phyloP scores from a whole-genome alignment of 169 alveolate genomes.

The Plasmodium fragile region DNA sequence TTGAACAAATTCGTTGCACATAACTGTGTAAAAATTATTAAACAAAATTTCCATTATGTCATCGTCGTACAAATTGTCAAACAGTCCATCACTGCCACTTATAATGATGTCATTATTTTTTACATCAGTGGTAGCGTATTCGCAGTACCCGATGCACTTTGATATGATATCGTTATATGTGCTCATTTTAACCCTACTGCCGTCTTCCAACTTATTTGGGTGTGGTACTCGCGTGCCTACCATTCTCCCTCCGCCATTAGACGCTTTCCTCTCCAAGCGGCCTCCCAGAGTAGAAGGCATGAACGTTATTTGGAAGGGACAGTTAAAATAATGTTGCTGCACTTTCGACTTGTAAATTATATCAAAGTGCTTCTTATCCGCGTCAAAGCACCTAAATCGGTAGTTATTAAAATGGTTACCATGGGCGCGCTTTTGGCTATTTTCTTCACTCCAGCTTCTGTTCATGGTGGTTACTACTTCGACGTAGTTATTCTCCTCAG shows the following conservation, averaged over 20 bases:
- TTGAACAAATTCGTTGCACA: conserved; percentile 31
- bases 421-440: not conserved
- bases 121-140: conserved; percentile 31
- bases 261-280: not conserved
- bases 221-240: not conserved
- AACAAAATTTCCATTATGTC: conserved; percentile 58
- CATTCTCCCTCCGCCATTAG: not conserved
- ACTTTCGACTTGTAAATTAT: conserved; percentile 68
- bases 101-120: conserved; percentile 41
- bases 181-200: conserved; percentile 28
- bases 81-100: conserved; percentile 76
- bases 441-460: not conserved
- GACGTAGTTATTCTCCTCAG: not conserved
- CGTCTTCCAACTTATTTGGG: not conserved
- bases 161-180: conserved; percentile 47
- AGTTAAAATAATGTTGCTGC: conserved; percentile 76
- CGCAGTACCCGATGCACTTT: conserved; percentile 66
- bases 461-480: not conserved
- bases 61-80: conserved; percentile 73
- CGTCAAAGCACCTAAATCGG: conserved; percentile 23
- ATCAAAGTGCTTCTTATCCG: conserved; percentile 12
- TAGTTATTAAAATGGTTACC: conserved; percentile 39
- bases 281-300: conserved; percentile 31
- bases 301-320: conserved; percentile 70
- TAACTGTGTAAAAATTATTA: conserved; percentile 51